Conservation (phyloP, 495 filamentous ascomycete species). For the Durotheca rogersii region DNA sequence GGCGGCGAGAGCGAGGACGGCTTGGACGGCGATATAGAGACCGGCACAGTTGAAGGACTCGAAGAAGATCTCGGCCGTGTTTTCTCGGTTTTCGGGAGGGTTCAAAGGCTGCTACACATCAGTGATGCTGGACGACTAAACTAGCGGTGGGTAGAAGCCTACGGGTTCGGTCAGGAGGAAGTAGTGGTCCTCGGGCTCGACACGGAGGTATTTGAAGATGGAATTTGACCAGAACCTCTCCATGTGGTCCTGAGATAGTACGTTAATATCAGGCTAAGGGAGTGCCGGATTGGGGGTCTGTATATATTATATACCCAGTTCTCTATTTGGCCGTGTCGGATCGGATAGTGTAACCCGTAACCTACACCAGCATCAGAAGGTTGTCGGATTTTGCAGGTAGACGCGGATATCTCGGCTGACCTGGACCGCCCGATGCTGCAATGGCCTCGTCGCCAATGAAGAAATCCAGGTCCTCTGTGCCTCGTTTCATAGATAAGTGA, state of each 20-base stretch:
- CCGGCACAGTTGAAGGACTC: constrained; percentile 99
- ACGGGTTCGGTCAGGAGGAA: constrained; percentile 97
- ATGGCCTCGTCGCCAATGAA: constrained; percentile 98
- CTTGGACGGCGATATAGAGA: constrained; percentile 97
- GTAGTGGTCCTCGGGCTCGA: constrained; percentile 97
- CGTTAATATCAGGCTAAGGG: constrained; percentile 22
- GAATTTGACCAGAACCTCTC: constrained; percentile 99
- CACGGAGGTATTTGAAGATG: constrained; percentile 98
- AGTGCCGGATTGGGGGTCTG: constrained; percentile 4
- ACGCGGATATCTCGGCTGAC: constrained; percentile 43
- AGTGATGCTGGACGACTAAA: constrained; percentile 11
- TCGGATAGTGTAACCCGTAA: constrained; percentile 95
- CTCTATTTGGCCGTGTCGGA: constrained; percentile 95
- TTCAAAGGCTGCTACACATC: constrained; percentile 74
- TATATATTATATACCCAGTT: constrained; percentile 97
- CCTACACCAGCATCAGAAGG: constrained; percentile 50
- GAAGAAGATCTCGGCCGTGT: constrained; percentile 99
- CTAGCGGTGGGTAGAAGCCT: constrained; percentile 26
- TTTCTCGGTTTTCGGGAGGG: constrained; percentile 97
- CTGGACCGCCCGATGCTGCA: constrained; percentile 77
- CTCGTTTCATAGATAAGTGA: constrained; percentile 86
- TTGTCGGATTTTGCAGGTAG: constrained; percentile 4
- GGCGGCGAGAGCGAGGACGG: constrained; percentile 91
- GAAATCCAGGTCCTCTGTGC: constrained; percentile 96
- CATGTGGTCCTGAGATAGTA: constrained; percentile 78